These are phyloP conservation scores for Exophiala lecanii-corni DNA, from an alignment of 2,329 filamentous ascomycete species.

Conservation along the genomic window DNA sequence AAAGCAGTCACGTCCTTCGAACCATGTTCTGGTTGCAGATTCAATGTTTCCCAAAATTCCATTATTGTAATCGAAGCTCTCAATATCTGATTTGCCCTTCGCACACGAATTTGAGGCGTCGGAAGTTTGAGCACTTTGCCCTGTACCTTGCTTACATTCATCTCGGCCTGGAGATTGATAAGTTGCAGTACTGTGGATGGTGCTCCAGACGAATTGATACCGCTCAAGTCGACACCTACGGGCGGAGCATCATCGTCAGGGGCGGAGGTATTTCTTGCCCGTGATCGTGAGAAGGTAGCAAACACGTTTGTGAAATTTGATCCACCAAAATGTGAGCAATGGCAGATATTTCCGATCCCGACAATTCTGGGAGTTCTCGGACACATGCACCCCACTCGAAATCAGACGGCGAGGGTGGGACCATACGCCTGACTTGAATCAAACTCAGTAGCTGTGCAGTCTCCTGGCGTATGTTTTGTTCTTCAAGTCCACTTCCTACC, in stretches of 20 bases:
- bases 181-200: conserved; percentile 15
- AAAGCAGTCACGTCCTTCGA: conserved; percentile 55
- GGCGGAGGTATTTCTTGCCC: background rate
- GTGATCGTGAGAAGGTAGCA: too few relatives aligned
- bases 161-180: conserved; percentile 21
- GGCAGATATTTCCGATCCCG: conserved; percentile 6
- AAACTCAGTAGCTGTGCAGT: conserved; percentile 11
- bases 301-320: conserved; percentile 40
- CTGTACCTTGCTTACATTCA: conserved; percentile 28
- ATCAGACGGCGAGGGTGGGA: conserved; percentile 7
- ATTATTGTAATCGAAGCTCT: conserved; percentile 54
- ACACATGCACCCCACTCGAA: background rate
- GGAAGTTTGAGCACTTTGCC: conserved; percentile 37
- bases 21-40: conserved; percentile 52
- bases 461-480: conserved; percentile 8
- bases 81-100: conserved; percentile 49
- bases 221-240: conserved; percentile 36
- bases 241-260: conserved; percentile 37
- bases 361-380: background rate
- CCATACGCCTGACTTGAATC: conserved; percentile 7
- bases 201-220: conserved; percentile 23
- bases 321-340: conserved; percentile 23
- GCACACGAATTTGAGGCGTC: conserved; percentile 51
- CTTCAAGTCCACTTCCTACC: conserved; percentile 9
- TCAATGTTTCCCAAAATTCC: conserved; percentile 58